Conservation (phyloP, 2,329 filamentous ascomycete genomes). For the Sclerotinia trifoliorum region DNA sequence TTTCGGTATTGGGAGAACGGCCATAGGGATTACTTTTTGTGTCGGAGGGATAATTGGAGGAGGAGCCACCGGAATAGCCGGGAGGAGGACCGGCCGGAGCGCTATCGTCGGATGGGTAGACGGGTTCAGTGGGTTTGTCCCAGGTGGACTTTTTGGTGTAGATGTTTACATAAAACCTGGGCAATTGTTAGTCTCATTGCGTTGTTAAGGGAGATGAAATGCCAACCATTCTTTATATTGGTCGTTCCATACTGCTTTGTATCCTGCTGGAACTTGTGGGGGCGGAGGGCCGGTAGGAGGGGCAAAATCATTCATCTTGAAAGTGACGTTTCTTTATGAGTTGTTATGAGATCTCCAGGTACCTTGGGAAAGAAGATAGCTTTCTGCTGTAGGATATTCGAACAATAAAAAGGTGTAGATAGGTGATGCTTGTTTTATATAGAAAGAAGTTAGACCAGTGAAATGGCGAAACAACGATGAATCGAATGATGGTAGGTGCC, state of each 20-base stretch:
- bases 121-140: constrained; percentile 75
- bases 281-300: constrained; percentile 47
- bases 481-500: not conserved
- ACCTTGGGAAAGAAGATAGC: not conserved
- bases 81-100: constrained; percentile 63
- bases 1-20: constrained; percentile 43
- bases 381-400: not conserved
- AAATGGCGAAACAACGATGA: not conserved
- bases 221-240: constrained; percentile 81
- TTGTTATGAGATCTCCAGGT: not conserved
- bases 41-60: constrained; percentile 39
- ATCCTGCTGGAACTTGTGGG: constrained; percentile 66
- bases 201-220: not conserved
- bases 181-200: constrained; percentile 13
- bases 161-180: constrained; percentile 86
- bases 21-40: constrained; percentile 73
- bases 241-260: constrained; percentile 74
- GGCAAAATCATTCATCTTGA: constrained; percentile 37
- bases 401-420: not conserved
- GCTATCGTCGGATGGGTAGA: constrained; percentile 54
- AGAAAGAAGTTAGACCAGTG: not conserved
- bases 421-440: not conserved
- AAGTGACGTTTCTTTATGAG: not conserved
- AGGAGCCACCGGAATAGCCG: constrained; percentile 44
- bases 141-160: constrained; percentile 88